phyloP scores from a whole-genome alignment of 306 rosid genomes.

The Sicyos baderoa region DNA sequence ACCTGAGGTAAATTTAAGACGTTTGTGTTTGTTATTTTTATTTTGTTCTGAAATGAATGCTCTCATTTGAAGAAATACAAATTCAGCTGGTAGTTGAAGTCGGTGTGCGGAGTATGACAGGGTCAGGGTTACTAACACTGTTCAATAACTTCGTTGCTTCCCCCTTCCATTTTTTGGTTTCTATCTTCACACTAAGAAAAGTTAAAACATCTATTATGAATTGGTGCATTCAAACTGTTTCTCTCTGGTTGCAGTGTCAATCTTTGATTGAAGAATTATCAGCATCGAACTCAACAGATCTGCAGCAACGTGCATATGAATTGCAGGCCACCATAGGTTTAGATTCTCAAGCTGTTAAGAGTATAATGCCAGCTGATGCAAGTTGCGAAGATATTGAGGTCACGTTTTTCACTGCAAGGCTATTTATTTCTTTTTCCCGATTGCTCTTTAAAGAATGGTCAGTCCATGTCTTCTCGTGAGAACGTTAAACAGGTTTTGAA shows the following conservation, averaged over 20 bases:
- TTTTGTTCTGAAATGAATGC: constrained; percentile 16
- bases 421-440: not conserved
- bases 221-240: not conserved
- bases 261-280: constrained; percentile 67
- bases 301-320: constrained; percentile 94
- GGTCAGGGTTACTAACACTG: too few relatives aligned
- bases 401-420: constrained; percentile 18
- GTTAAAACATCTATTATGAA: not conserved
- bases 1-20: constrained; percentile 57
- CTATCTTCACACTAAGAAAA: not conserved
- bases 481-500: not conserved
- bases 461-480: not conserved
- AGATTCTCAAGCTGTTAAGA: constrained; percentile 45
- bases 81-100: constrained; percentile 1
- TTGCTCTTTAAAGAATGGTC: too few relatives aligned
- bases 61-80: not conserved
- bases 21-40: not conserved
- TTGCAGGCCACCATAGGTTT: constrained; percentile 56
- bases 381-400: constrained; percentile 84
- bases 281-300: constrained; percentile 80
- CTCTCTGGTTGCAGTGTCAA: constrained; percentile 53
- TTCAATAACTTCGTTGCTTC: not conserved
- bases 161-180: not conserved
- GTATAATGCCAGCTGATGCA: constrained; percentile 62
- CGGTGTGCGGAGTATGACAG: constrained; percentile 3